Conservation (phyloP, 1,139 yeast genomes). For the Hansenula anomala region DNA sequence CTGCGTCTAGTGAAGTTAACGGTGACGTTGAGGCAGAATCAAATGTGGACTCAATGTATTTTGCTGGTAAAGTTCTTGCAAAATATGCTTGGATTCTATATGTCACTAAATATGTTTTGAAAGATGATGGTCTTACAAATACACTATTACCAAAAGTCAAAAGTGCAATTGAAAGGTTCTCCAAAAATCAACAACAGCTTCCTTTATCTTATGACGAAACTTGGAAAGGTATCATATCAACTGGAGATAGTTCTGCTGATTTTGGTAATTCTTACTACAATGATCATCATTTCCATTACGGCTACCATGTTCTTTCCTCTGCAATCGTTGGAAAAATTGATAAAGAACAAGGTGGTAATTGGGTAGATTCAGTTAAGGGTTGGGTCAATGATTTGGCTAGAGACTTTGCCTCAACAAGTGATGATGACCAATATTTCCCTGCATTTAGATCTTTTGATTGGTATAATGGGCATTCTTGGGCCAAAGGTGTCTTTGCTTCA, state of each 20-base stretch:
- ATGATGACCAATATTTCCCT: slow-evolving; percentile 58
- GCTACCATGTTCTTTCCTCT: slow-evolving; percentile 71
- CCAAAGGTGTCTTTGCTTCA: slow-evolving; percentile 66
- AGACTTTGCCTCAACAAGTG: slow-evolving; percentile 67
- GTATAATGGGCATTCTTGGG: slow-evolving; percentile 80
- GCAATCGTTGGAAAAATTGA: slow-evolving; percentile 61
- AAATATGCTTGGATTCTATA: slow-evolving; percentile 71
- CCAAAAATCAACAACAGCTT: slow-evolving; percentile 43
- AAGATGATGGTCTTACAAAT: slow-evolving; percentile 43
- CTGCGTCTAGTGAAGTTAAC: slow-evolving; percentile 48
- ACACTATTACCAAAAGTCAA: slow-evolving; percentile 47
- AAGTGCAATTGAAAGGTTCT: slow-evolving; percentile 55
- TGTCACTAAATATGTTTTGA: slow-evolving; percentile 51
- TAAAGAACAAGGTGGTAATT: slow-evolving; percentile 37
- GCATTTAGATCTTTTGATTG: slow-evolving; percentile 73
- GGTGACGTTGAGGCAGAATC: slow-evolving; percentile 56
- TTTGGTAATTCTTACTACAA: slow-evolving; percentile 76
- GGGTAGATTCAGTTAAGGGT: slow-evolving; percentile 45
- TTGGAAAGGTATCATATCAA: slow-evolving; percentile 73
- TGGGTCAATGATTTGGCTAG: slow-evolving; percentile 60
- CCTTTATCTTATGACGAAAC: slow-evolving; percentile 63
- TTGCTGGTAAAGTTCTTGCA: slow-evolving; percentile 69
- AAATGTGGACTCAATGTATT: slow-evolving; percentile 69
- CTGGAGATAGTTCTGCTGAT: slow-evolving; percentile 52
- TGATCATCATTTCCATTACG: slow-evolving; percentile 82